phyloP scores from a whole-genome alignment of 2,329 filamentous ascomycete genomes.

The Diaporthe citriasiana region DNA sequence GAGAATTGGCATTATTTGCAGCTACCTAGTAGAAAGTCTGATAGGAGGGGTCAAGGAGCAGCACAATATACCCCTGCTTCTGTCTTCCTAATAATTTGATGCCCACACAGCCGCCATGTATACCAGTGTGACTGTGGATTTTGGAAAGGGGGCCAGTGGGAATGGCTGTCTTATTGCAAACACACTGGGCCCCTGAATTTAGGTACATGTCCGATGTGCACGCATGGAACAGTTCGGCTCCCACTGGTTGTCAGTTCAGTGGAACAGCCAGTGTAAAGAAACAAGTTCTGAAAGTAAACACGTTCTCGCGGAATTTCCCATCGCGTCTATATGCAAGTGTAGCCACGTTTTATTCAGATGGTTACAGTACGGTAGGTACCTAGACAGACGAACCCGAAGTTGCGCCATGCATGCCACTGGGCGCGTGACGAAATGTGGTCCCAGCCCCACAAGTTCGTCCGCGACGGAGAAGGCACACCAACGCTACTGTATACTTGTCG shows the following conservation, averaged over 20 bases:
- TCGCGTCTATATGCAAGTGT: neutral
- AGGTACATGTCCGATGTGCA: neutral
- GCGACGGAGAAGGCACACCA: neutral
- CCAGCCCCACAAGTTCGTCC: constrained; percentile 20
- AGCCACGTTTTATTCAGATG: neutral
- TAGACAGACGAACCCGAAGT: neutral
- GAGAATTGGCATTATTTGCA: neutral
- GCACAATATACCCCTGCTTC: neutral
- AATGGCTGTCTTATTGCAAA: neutral
- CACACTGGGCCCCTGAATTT: constrained; percentile 16
- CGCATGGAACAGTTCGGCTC: neutral
- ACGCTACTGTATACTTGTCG: neutral
- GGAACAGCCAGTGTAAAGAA: neutral
- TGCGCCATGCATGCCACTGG: constrained; percentile 7
- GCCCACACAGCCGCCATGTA: neutral
- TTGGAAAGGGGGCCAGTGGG: constrained; percentile 17
- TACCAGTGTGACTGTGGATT: neutral
- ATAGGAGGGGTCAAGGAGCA: neutral
- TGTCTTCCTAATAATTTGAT: neutral
- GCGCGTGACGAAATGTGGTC: constrained; percentile 11
- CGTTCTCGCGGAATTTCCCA: neutral
- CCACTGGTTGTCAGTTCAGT: neutral
- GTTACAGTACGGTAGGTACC: neutral
- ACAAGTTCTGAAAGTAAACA: neutral
- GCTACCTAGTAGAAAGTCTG: neutral